Base-by-base conservation (phyloP, 2,329 filamentous ascomycete genomes). In the Seiridium unicorne region DNA sequence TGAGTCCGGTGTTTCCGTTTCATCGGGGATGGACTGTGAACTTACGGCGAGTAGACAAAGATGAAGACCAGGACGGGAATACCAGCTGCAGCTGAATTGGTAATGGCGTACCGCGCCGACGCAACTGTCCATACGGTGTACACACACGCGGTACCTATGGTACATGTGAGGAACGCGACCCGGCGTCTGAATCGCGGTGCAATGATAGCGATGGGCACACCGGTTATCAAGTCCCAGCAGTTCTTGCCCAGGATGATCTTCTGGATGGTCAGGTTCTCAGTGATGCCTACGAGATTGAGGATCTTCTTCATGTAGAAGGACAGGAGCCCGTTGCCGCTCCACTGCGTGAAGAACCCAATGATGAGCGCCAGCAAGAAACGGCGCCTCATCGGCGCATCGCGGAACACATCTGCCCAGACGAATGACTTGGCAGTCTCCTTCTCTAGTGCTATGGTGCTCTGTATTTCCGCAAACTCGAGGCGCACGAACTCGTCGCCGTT, bases 391-490 rank as follows among this genome's bases (percentile, higher is more conserved):
- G 70, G 67, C 6, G 73, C 64, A 31, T 73, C 71, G 1, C 74
- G 71, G 4, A 71, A 62, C 4, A 73, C 64, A 13, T 77, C 66
- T 18, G 66, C 65, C 70, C 67, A 60, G 1, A 76, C 75, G 69
- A 83, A 81, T 4, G 68, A 69, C 34, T 78, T 71, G 1, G 79
- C 76, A 46, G 79, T 74, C 18, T 79, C 74, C 57, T 77, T 77
- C 32, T 81, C 80, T 32, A 78, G 73, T 51, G 75, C 74, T 47
- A 84, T 77, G 31, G 81, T 79, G 62, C 81, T 79, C 56, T 81
- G 76, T 68, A 85, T 85, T 67, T 86, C 80, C 13, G 81, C 80
- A 62, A 81, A 84, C 68, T 87, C 82, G 3, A 85, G 73, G 55
- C 79, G 76, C 3, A 86, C 84, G 62, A 85, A 80, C 6, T 81